Conservation (phyloP, 108 stramenopile species). For the Fragilaria crotonensis region DNA sequence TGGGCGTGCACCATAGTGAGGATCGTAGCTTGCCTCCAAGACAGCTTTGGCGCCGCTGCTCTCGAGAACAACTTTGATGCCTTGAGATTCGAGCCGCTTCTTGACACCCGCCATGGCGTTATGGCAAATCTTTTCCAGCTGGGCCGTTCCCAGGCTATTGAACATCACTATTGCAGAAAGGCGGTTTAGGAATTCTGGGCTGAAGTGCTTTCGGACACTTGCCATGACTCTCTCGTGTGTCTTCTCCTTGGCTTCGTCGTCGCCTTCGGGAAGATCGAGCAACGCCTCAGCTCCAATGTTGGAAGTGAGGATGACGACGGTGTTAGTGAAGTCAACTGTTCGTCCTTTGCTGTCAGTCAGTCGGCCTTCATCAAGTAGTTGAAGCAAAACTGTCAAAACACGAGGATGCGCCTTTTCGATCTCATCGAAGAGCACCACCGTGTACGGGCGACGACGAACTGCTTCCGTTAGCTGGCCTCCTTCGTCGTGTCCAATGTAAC, state of each 20-base stretch:
- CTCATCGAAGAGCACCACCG: conserved; percentile 93
- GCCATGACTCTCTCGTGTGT: conserved; percentile 65
- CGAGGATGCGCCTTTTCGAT: conserved; percentile 96
- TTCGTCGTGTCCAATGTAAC: conserved; percentile 93
- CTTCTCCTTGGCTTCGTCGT: conserved; percentile 17
- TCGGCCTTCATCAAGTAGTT: conserved; percentile 94
- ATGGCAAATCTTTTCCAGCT: conserved; percentile 80
- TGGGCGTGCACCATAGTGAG: conserved; percentile 79
- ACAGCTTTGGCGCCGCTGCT: conserved; percentile 63
- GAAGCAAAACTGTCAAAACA: conserved; percentile 88
- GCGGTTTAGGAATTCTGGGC: conserved; percentile 94
- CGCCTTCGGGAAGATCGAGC: conserved; percentile 41
- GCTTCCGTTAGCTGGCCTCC: conserved; percentile 97
- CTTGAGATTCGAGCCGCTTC: conserved; percentile 45
- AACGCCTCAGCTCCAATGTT: conserved; percentile 86
- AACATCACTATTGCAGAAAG: conserved; percentile 93
- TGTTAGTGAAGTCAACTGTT: conserved; percentile 94
- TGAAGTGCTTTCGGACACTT: conserved; percentile 67
- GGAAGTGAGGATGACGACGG: conserved; percentile 90
- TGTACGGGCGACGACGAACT: conserved; percentile 89
- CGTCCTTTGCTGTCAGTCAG: conserved; percentile 93
- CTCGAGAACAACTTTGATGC: conserved; percentile 63
- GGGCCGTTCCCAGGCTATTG: conserved; percentile 61
- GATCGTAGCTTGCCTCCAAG: conserved; percentile 67
- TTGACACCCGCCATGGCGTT: conserved; percentile 71